Evolutionary conservation across 2,329 filamentous ascomycete species (phyloP).

Genomic region (Stachybotrys chlorohalonatus): DNA sequence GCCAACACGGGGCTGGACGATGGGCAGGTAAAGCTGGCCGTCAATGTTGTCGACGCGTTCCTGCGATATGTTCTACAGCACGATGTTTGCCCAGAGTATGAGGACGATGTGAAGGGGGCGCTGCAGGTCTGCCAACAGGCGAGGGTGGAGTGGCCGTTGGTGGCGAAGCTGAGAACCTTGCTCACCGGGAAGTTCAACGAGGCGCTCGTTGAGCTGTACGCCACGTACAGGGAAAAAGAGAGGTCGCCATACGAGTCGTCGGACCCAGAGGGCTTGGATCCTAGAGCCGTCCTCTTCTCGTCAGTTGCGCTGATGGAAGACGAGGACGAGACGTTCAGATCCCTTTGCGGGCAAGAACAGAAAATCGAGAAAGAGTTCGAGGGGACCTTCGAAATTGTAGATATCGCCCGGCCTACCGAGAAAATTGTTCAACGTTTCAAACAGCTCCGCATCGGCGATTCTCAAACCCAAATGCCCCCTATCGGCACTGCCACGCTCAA

Average conservation of each 20-base stretch:
- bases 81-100: constrained; percentile 77
- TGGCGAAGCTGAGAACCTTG: constrained; percentile 36
- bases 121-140: constrained; percentile 58
- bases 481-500: constrained; percentile 37
- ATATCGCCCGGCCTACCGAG: constrained; percentile 35
- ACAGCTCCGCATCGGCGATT: constrained; percentile 22
- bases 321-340: constrained; percentile 20
- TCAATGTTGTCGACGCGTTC: constrained; percentile 72
- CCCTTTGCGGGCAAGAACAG: constrained; percentile 10
- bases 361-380: constrained; percentile 36
- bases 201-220: constrained; percentile 63
- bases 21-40: constrained; percentile 44
- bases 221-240: constrained; percentile 18
- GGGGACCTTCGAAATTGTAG: constrained; percentile 51
- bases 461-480: constrained; percentile 24
- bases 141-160: constrained; percentile 54
- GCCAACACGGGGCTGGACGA: constrained; percentile 46
- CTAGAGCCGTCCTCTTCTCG: constrained; percentile 32
- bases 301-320: constrained; percentile 30
- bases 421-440: constrained; percentile 35
- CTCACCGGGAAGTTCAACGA: constrained; percentile 75
- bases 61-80: constrained; percentile 81
- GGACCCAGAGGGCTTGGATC: constrained; percentile 29
- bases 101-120: constrained; percentile 56
- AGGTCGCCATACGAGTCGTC: constrained; percentile 17